phyloP scores from a whole-genome alignment of 495 filamentous ascomycete genomes.

The Chaetomium cochliodes region DNA sequence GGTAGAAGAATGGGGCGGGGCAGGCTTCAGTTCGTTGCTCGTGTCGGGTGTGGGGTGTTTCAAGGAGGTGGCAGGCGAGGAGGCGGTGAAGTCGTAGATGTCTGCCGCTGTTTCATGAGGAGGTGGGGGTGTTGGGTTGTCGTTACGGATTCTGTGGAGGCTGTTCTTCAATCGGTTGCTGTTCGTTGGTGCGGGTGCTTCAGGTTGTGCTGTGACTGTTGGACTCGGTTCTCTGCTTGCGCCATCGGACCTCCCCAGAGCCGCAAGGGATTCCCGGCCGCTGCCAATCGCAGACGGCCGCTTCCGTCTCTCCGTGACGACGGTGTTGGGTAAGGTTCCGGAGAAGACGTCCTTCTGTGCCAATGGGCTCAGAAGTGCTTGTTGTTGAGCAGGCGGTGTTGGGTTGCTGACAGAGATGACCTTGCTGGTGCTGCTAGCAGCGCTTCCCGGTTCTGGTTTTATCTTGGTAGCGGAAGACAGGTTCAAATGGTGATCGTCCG shows the following conservation, averaged over 20 bases:
- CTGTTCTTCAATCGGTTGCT: background rate
- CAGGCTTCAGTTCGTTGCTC: conserved; percentile 16
- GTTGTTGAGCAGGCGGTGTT: conserved; percentile 1
- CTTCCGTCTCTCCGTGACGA: conserved; percentile 36
- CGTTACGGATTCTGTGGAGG: background rate
- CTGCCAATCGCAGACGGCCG: conserved; percentile 28
- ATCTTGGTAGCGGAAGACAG: conserved; percentile 23
- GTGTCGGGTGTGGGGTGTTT: background rate
- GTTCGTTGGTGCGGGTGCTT: background rate
- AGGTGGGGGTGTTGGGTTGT: background rate
- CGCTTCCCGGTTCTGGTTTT: background rate
- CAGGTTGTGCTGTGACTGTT: background rate
- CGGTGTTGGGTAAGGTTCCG: conserved; percentile 29
- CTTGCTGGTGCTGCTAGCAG: conserved; percentile 7
- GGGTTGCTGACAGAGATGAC: background rate
- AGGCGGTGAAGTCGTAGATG: conserved; percentile 42
- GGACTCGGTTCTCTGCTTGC: conserved; percentile 2
- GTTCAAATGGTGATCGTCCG: conserved; percentile 29
- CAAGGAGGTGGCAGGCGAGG: conserved; percentile 24
- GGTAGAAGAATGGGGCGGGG: background rate
- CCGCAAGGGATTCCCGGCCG: conserved; percentile 7
- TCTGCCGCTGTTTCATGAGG: conserved; percentile 23
- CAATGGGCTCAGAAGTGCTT: conserved; percentile 23
- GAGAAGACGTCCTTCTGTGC: conserved; percentile 20
- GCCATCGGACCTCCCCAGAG: background rate